Evolutionary conservation across 1,284 basidiomycete species (phyloP).

Genomic region (Fomitopsis pinicola): DNA sequence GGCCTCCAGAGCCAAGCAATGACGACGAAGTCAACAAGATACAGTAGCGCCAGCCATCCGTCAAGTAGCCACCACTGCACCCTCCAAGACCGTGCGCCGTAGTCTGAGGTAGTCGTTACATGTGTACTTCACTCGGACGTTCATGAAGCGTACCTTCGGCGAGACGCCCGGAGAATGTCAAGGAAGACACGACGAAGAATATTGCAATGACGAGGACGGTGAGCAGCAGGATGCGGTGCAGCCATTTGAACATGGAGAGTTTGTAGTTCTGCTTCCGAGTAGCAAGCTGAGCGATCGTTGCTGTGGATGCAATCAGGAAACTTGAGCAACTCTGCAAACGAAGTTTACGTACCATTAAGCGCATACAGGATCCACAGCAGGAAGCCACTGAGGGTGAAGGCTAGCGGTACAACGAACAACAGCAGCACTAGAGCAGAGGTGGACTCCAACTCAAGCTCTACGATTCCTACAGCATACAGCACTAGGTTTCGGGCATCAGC

Average conservation of each 20-base stretch:
- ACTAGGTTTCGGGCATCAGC: constrained; percentile 42
- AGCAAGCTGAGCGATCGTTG: constrained; percentile 81
- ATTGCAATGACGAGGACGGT: constrained; percentile 81
- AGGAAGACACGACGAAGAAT: constrained; percentile 91
- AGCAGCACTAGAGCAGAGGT: constrained; percentile 78
- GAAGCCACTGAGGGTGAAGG: constrained; percentile 92
- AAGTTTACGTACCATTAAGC: constrained; percentile 61
- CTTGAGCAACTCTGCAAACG: neutral
- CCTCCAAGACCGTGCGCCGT: constrained; percentile 91
- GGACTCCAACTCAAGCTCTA: constrained; percentile 87
- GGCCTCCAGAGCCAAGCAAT: constrained; percentile 95
- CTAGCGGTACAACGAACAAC: constrained; percentile 88
- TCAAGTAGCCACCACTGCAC: constrained; percentile 95
- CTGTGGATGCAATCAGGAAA: constrained; percentile 32
- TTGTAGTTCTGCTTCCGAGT: constrained; percentile 87
- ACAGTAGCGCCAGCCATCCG: constrained; percentile 89
- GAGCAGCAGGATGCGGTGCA: constrained; percentile 86
- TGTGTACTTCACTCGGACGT: neutral
- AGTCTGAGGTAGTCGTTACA: constrained; percentile 50
- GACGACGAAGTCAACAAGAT: constrained; percentile 73
- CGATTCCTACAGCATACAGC: constrained; percentile 88
- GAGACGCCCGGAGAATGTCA: constrained; percentile 87
- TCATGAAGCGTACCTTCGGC: constrained; percentile 62
- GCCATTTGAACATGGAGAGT: constrained; percentile 78
- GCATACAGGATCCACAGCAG: constrained; percentile 93